Conservation (phyloP, 495 filamentous ascomycete species). For the Neurospora sp. region DNA sequence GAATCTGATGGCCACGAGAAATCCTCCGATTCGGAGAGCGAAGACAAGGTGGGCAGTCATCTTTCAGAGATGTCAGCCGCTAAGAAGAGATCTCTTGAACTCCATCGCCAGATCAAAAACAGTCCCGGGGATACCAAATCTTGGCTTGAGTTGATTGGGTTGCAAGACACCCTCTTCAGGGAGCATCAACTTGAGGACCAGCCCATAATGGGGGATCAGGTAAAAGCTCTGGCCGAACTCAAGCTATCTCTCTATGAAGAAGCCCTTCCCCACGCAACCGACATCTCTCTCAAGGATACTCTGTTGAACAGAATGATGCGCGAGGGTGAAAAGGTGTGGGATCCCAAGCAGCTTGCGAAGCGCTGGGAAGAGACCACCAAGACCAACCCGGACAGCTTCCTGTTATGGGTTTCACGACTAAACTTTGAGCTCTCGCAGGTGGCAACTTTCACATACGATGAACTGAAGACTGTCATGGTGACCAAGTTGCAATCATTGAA, state of each 20-base stretch:
- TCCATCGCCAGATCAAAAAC: constrained; percentile 49
- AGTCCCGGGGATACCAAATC: constrained; percentile 54
- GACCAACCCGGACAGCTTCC: constrained; percentile 46
- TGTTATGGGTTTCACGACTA: constrained; percentile 65
- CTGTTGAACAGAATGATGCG: constrained; percentile 60
- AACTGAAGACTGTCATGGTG: constrained; percentile 44
- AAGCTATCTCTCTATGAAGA: constrained; percentile 75
- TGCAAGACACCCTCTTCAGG: constrained; percentile 59
- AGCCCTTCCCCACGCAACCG: constrained; percentile 48
- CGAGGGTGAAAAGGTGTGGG: constrained; percentile 66
- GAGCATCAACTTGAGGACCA: constrained; percentile 12
- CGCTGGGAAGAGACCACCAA: constrained; percentile 56
- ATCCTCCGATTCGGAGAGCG: constrained; percentile 40
- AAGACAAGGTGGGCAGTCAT: constrained; percentile 8
- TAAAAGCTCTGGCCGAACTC: constrained; percentile 59
- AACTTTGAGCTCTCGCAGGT: constrained; percentile 66
- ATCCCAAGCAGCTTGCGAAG: constrained; percentile 44
- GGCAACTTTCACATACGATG: constrained; percentile 57
- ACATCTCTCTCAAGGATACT: constrained; percentile 35
- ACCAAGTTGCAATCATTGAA: constrained; percentile 45
- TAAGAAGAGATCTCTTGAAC: constrained; percentile 42
- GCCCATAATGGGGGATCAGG: constrained; percentile 10
- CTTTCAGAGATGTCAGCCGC: constrained; percentile 24
- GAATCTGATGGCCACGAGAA: constrained; percentile 31
- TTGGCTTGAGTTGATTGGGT: constrained; percentile 68